A percentile compares a stretch with the other conserved stretches of the same genome.
These are phyloP conservation scores for Cucurbita ficifolia DNA, from an alignment of 306 rosid genomes.

Conservation along the genomic window DNA sequence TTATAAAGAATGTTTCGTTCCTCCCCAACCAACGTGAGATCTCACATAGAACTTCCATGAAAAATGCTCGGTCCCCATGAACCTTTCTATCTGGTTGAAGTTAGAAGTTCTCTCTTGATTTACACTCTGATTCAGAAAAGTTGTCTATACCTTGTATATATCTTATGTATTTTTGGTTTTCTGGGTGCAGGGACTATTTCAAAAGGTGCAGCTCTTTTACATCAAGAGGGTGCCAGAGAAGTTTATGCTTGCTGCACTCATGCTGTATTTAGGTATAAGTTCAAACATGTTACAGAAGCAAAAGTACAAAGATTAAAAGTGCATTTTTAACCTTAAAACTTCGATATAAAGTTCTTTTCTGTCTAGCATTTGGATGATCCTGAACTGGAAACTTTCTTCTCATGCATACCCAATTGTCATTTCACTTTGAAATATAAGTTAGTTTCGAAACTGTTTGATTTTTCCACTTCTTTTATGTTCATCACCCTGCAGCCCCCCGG, in stretches of 20 bases:
- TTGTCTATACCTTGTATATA: neutral
- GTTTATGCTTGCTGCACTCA: slow-evolving; percentile 97
- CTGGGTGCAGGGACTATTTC: slow-evolving; percentile 61
- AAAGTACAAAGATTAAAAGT: neutral
- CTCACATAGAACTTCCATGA: neutral
- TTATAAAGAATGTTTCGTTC: too few relatives aligned
- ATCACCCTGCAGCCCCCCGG: slow-evolving; percentile 57
- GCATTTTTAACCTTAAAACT: slow-evolving; percentile 4
- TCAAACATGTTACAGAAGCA: neutral
- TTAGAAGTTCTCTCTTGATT: neutral
- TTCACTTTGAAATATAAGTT: neutral
- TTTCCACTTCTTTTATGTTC: neutral
- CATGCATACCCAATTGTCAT: neutral
- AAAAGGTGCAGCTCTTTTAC: slow-evolving; percentile 85
- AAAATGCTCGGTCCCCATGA: neutral
- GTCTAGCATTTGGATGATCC: neutral
- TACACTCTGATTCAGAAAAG: neutral
- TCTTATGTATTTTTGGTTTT: neutral
- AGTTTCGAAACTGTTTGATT: neutral
- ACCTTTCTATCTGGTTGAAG: neutral
- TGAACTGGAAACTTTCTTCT: neutral
- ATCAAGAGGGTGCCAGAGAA: slow-evolving; percentile 92
- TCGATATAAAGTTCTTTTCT: neutral
- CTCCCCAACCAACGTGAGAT: too few relatives aligned
- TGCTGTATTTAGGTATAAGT: slow-evolving; percentile 67